Evolutionary conservation across 129 eudicot genomes (phyloP), one percentile per base, ranked within the genome.

Genomic region (Smallanthus sonchifolius): DNA sequence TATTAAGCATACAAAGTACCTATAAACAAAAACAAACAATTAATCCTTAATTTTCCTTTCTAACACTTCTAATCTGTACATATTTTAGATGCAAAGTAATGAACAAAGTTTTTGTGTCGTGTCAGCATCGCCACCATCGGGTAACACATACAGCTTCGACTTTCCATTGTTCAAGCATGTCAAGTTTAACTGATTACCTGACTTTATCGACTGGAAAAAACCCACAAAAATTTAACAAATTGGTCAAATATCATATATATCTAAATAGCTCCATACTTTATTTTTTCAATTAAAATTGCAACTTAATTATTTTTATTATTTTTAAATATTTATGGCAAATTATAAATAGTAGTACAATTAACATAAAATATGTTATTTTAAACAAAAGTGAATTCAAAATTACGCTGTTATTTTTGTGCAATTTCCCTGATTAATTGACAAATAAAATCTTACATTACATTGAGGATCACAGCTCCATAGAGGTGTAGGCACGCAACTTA

Each of bases 401-500:
- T 55, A 56, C 4, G 15, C 38, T 20, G 66, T 19, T 38, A 20
- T 36, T 49, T 4, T 70, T 10, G 10, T n/a, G 65, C 15, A 10
- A 17, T 52, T 70, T 36, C 10, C 13, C 63, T 51, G 19, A 32
- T 47, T 56, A 48, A 45, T 52, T 11, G 16, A 11, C 3, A 14
- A 65, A 24, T 24, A 74, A 63, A 17, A 38, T 40, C 73, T 79
- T 82, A 86, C 91, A 47, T 75, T 72, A 84, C 91, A 89, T n/a
- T 65, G 76, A 4, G 87, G 74, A 69, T 81, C 76, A 47, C 95
- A 91, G 8, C 69, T 80, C 97, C 97, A 91, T 15, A 82, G 37
- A 40, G 91, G 77, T 42, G 96, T 88, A 28, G 97, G 97, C 19
- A 92, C 71, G 32, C 97, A 92, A 59, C 83, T 88, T 70, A 92